phyloP scores from a whole-genome alignment of 2,329 filamentous ascomycete genomes.

The Ophiostoma montium region DNA sequence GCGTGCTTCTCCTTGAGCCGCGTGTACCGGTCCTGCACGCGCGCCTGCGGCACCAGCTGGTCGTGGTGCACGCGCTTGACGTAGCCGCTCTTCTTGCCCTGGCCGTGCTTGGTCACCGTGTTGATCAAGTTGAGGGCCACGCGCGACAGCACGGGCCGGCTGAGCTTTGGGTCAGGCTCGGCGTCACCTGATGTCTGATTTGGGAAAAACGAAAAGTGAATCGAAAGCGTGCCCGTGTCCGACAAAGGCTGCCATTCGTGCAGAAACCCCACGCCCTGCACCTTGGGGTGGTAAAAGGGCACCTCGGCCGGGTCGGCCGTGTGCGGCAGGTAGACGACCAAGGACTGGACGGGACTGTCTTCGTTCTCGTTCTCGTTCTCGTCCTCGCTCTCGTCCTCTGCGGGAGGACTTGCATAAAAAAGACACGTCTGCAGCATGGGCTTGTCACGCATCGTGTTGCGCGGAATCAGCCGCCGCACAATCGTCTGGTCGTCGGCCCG shows the following conservation, averaged over 20 bases:
- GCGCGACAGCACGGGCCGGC: conserved; percentile 31
- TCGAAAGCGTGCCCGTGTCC: conserved; percentile 35
- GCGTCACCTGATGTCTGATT: neutral
- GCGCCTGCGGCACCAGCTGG: conserved; percentile 58
- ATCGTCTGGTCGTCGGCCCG: conserved; percentile 44
- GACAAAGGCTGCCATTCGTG: conserved; percentile 43
- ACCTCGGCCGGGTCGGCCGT: conserved; percentile 43
- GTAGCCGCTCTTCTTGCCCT: conserved; percentile 51
- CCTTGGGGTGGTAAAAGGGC: conserved; percentile 78
- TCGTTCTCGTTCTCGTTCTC: conserved; percentile 14
- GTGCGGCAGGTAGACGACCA: conserved; percentile 73
- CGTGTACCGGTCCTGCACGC: conserved; percentile 71
- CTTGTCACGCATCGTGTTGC: conserved; percentile 63
- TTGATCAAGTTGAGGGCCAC: conserved; percentile 56
- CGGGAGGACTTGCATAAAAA: conserved; percentile 40
- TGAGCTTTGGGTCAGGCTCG: conserved; percentile 23
- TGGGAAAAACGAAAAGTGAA: conserved; percentile 34
- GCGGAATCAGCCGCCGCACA: conserved; percentile 64
- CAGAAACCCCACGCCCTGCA: conserved; percentile 60
- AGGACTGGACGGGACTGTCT: conserved; percentile 19
- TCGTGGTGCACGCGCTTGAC: conserved; percentile 77
- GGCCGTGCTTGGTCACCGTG: conserved; percentile 59
- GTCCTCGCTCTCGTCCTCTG: neutral
- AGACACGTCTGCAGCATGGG: conserved; percentile 73
- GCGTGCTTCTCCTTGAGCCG: conserved; percentile 70